Evolutionary conservation across 352 stramenopile species (phyloP).

Genomic region (Pythium biforme): DNA sequence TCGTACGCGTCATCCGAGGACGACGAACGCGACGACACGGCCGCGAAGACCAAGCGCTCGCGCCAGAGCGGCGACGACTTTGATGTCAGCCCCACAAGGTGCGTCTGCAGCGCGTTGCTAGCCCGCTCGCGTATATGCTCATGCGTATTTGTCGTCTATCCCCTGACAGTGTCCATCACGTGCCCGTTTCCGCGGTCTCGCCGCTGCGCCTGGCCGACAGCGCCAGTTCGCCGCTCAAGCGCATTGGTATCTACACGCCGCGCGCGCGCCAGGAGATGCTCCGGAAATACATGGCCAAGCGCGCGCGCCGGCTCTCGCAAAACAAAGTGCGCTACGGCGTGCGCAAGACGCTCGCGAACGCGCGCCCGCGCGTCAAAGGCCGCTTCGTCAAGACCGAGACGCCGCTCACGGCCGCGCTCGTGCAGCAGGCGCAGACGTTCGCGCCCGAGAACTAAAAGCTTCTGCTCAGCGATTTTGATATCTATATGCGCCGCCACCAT

Average conservation of each 20-base stretch:
- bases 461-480: conserved; percentile 22
- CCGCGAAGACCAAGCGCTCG: conserved; percentile 4
- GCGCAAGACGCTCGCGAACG: conserved; percentile 78
- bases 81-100: conserved; percentile 62
- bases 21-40: conserved; percentile 10
- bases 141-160: no score
- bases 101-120: not conserved
- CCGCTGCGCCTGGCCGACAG: conserved; percentile 46
- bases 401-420: conserved; percentile 63
- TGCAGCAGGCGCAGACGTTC: conserved; percentile 32
- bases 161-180: conserved; percentile 48
- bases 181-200: conserved; percentile 33
- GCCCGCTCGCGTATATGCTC: not conserved
- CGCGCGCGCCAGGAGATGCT: conserved; percentile 61
- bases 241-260: conserved; percentile 71
- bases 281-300: conserved; percentile 80
- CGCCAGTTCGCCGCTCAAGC: conserved; percentile 36
- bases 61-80: conserved; percentile 18
- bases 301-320: conserved; percentile 65
- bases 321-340: conserved; percentile 79
- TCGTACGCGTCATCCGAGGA: conserved; percentile 24
- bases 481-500: conserved; percentile 16
- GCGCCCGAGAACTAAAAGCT: not conserved
- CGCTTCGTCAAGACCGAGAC: conserved; percentile 84
- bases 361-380: conserved; percentile 71